phyloP scores from a whole-genome alignment of 768 basidiomycete genomes.

The Tephrocybe sp. region DNA sequence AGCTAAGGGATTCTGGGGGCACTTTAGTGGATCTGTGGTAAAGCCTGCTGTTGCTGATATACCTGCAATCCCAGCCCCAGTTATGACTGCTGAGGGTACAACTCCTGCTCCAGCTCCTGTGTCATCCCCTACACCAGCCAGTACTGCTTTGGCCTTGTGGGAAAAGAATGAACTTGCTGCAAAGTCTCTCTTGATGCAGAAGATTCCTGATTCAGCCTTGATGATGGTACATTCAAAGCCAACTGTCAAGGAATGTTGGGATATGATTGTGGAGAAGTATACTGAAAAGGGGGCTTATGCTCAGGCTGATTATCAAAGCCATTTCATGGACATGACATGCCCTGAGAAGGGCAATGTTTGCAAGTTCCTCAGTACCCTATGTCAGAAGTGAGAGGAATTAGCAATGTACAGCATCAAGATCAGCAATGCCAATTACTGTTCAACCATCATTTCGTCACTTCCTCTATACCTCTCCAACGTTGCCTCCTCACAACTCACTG shows the following conservation, averaged over 20 bases:
- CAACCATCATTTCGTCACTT: conserved; percentile 30
- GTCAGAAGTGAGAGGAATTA: conserved; percentile 22
- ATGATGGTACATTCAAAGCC: conserved; percentile 22
- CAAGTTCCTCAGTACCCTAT: conserved; percentile 25
- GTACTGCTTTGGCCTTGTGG: too few relatives aligned
- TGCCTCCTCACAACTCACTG: conserved; percentile 24
- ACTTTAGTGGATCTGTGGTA: conserved; percentile 32
- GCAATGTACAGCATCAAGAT: conserved; percentile 28
- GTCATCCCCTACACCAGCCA: too few relatives aligned
- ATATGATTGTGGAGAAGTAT: conserved; percentile 28
- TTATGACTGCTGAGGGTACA: too few relatives aligned
- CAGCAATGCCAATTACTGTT: conserved; percentile 28
- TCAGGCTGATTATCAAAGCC: conserved; percentile 24
- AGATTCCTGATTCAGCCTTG: conserved; percentile 31
- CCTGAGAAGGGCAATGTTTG: conserved; percentile 26
- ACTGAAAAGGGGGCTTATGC: conserved; percentile 31
- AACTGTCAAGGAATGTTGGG: conserved; percentile 30
- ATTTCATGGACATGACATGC: conserved; percentile 30
- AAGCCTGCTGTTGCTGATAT: conserved; percentile 7
- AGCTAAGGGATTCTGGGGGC: conserved; percentile 27
- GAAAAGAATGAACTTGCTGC: conserved; percentile 33
- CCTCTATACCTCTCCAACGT: conserved; percentile 27
- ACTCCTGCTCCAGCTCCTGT: too few relatives aligned
- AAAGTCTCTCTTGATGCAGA: too few relatives aligned
- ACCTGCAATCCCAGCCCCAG: too few relatives aligned